These are phyloP conservation scores for Phaeosphaeria sp. DNA, from an alignment of 2,329 filamentous ascomycete genomes.

Conservation along the genomic window DNA sequence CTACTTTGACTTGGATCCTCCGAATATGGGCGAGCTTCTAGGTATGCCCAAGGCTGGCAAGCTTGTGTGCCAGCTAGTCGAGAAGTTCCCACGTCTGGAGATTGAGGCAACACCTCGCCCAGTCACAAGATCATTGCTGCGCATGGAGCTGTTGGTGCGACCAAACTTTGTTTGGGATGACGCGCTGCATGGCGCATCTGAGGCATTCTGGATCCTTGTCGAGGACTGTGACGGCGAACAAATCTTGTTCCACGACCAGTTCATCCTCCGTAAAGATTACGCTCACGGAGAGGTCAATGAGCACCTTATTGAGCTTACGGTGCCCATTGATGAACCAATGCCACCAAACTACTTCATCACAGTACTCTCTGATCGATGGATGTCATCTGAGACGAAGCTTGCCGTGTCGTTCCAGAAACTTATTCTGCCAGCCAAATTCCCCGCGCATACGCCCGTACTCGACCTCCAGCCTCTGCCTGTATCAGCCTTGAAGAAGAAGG, in stretches of 20 bases:
- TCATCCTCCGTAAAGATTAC: slow-evolving; percentile 89
- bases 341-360: slow-evolving; percentile 99
- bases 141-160: slow-evolving; percentile 87
- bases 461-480: slow-evolving; percentile 92
- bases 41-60: slow-evolving; percentile 88
- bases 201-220: slow-evolving; percentile 96
- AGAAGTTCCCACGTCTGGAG: slow-evolving; percentile 92
- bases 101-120: slow-evolving; percentile 94
- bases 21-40: slow-evolving; percentile 92
- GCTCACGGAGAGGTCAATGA: slow-evolving; percentile 85
- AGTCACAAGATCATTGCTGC: slow-evolving; percentile 90
- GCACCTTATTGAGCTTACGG: slow-evolving; percentile 94
- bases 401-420: slow-evolving; percentile 95
- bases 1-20: slow-evolving; percentile 96
- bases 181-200: slow-evolving; percentile 80
- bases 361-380: slow-evolving; percentile 93
- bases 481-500: slow-evolving; percentile 83
- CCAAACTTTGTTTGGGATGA: slow-evolving; percentile 98
- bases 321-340: slow-evolving; percentile 96
- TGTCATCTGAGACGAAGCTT: slow-evolving; percentile 94
- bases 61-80: slow-evolving; percentile 82
- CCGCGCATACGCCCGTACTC: slow-evolving; percentile 87
- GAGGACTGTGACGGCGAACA: slow-evolving; percentile 98
- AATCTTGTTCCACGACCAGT: slow-evolving; percentile 92
- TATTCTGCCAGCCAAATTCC: slow-evolving; percentile 93